Evolutionary conservation across 169 alveolate genomes (phyloP).

Genomic region (Plasmodium chabaudi): DNA sequence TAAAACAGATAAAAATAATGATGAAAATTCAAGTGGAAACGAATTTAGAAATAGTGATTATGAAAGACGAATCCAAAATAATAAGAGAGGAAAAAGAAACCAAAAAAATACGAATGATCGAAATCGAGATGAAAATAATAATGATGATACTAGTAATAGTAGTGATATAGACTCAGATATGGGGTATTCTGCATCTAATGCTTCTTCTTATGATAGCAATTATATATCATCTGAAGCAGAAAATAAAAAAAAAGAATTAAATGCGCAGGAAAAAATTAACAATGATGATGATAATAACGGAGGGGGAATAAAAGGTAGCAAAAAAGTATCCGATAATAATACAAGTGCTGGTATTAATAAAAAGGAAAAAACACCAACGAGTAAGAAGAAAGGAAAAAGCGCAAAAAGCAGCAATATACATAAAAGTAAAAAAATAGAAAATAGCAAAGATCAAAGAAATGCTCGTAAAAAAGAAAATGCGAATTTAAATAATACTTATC

Average conservation of each 20-base stretch:
- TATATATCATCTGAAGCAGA: constrained; percentile 69
- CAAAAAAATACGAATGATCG: neutral
- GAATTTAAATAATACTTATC: neutral
- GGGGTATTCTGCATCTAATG: constrained; percentile 2
- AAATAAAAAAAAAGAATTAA: constrained; percentile 58
- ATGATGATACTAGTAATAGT: constrained; percentile 17
- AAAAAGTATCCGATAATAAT: neutral
- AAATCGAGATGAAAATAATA: neutral
- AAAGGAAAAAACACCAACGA: neutral
- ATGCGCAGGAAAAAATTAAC: constrained; percentile 66
- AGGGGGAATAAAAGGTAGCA: neutral
- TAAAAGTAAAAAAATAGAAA: neutral
- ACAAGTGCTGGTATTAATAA: constrained; percentile 4
- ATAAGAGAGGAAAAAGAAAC: constrained; percentile 14
- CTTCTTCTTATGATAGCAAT: constrained; percentile 50
- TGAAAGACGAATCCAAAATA: neutral
- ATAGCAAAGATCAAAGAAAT: neutral
- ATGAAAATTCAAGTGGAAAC: constrained; percentile 27
- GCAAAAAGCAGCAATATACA: neutral
- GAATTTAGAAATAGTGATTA: constrained; percentile 9
- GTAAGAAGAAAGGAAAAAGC: neutral
- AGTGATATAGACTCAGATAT: constrained; percentile 7
- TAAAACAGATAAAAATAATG: constrained; percentile 43
- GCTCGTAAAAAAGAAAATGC: neutral
- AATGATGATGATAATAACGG: constrained; percentile 1